Base-by-base conservation (phyloP, 2,329 filamentous ascomycete species). In the Venturia pyrina region DNA sequence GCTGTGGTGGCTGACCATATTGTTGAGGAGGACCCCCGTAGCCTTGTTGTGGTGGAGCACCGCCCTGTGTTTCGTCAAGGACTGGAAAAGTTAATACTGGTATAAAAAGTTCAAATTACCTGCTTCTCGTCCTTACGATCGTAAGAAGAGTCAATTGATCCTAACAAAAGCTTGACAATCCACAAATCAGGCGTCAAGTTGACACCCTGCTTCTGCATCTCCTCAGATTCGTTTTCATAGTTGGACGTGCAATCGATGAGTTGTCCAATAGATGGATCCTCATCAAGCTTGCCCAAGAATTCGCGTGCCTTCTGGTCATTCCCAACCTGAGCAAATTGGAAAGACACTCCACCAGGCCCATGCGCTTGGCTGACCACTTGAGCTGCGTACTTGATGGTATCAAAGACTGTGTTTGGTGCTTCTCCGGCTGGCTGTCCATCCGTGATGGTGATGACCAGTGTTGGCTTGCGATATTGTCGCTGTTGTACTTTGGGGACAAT, bases 181-280 rank as follows among this genome's bases (percentile, higher is more conserved):
- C 86, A 88, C 64, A 87, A 81, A 69, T 88, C 85, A 11, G 85
- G 84, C 4, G 85, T 87, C 50, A 88, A 76, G 69, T 87, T 81
- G 37, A 88, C 82, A 67, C 82, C 81, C 37, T 84, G 83, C 62
- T 81, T 81, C 1, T 83, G 78, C 85, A 89, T 87, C 71, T 88
- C 85, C 61, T 85, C 84, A 68, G 86, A 85, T 72, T 89, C 87
- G 69, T 87, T 85, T 75, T 88, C 86, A 70, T 83, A 88, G 76
- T 88, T 88, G 28, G 86, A 88, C 66, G 86, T 89, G 77, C 86
- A 89, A 74, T 89, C 86, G 66, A 89, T 82, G 73, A 88, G 75
- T 19, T 78, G 74, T 61, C 87, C 87, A 70, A 89, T 82, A 28
- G 75, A 74, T 15, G 85, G 84, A 67, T 89, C 85, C 68, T 84